Base-by-base conservation (phyloP, 192 early-diverging fungal genomes). In the Coemansia sp. region DNA sequence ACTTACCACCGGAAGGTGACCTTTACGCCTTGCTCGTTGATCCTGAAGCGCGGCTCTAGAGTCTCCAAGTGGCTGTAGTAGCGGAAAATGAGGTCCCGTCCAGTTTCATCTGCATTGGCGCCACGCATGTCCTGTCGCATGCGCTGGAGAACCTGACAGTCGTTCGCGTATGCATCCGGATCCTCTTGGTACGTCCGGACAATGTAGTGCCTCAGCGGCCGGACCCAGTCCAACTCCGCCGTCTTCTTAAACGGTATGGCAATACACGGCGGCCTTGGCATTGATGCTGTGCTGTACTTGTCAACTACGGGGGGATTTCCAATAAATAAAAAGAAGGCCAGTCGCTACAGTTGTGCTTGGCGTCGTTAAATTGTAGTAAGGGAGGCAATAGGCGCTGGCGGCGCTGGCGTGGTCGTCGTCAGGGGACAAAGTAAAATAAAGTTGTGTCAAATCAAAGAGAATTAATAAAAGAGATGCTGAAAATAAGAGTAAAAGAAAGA, bases 11-110 rank as follows among this genome's bases (percentile, higher is more conserved):
- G 89, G 69, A 99, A 99, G 3, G 87, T 75, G 27, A 96, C 84
- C 69, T 95, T 94, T 56, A 99, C 89, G 67, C 90, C 86, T 43
- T 93, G 92, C 65, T 98, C 94, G 72, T 96, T 95, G 13, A 99
- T 87, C 37, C 92, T 93, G 73, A 99, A 97, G 34, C 95, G 88
- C 60, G 95, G 84, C 69, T 96, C 96, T 38, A 98, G 84, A 11
- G 96, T 84, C 72, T 99, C 97, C 37, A 99, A 79, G 59, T 99
- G 97, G 37, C 93, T 94, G 84, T 95, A 97, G 78, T 99, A 99
- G 41, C 95, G 91, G 79, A 95, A 98, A 20, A 97, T 84, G 40
- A 99, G 86, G 77, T 99, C 95, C 27, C 95, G 78, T 20, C 96
- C 97, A 0, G 93, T 97, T 59, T 89, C 67, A 74, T 98, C 95